phyloP scores from a whole-genome alignment of 2,329 filamentous ascomycete species.

The Xylaria sp. region DNA sequence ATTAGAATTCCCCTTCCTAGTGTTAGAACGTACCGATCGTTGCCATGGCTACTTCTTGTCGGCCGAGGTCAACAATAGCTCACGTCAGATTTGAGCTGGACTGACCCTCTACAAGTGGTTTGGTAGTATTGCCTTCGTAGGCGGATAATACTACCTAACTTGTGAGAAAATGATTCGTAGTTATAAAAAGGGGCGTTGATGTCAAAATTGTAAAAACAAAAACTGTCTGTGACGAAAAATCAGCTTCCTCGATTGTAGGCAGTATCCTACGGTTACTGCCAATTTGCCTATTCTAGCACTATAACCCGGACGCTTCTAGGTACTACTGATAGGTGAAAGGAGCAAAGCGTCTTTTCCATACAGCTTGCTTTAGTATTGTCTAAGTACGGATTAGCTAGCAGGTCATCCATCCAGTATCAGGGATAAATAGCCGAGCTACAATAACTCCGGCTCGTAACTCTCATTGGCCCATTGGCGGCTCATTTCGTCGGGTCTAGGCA shows the following conservation, averaged over 20 bases:
- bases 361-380: constrained; percentile 14
- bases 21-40: constrained; percentile 34
- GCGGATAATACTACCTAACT: neutral
- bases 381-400: neutral
- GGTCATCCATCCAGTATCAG: constrained; percentile 2
- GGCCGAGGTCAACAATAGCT: neutral
- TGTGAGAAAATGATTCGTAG: neutral
- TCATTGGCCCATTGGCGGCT: constrained; percentile 29
- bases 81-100: neutral
- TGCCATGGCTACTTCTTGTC: constrained; percentile 26
- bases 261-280: neutral
- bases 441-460: constrained; percentile 14
- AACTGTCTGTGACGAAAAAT: neutral
- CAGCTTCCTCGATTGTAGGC: constrained; percentile 1
- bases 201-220: neutral
- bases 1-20: neutral
- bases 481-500: constrained; percentile 30
- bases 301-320: neutral
- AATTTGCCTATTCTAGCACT: constrained; percentile 9
- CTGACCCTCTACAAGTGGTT: neutral
- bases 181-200: neutral
- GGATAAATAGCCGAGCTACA: constrained; percentile 35
- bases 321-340: constrained; percentile 2
- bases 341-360: constrained; percentile 12
- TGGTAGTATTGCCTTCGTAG: neutral